A percentile compares a stretch with the other conserved stretches of the same genome.
These are phyloP conservation scores for Verticillium albo-atrum DNA, from an alignment of 2,329 filamentous ascomycete species.

Conservation along the genomic window DNA sequence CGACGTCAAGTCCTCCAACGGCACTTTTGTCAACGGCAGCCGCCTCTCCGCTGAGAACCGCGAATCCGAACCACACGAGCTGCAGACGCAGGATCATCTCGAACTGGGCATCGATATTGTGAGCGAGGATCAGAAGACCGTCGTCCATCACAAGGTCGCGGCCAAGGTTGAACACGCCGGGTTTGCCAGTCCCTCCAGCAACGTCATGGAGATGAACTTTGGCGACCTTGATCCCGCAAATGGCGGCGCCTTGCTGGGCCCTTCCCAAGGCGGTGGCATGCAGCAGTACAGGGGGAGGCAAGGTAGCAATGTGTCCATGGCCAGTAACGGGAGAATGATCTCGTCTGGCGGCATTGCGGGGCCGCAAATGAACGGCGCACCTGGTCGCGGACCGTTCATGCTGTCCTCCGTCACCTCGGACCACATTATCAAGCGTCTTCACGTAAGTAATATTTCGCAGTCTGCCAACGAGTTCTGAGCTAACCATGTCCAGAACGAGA, in stretches of 20 bases:
- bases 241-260: slow-evolving; percentile 65
- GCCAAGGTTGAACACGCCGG: slow-evolving; percentile 96
- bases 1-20: slow-evolving; percentile 97
- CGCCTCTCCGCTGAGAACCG: slow-evolving; percentile 89
- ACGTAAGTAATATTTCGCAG: slow-evolving; percentile 49
- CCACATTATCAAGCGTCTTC: slow-evolving; percentile 84
- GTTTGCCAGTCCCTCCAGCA: slow-evolving; percentile 68
- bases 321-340: slow-evolving; percentile 57
- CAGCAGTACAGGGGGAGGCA: slow-evolving; percentile 68
- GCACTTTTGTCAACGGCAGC: slow-evolving; percentile 93
- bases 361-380: slow-evolving; percentile 51
- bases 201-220: slow-evolving; percentile 84
- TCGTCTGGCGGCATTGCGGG: slow-evolving; percentile 44
- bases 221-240: slow-evolving; percentile 84
- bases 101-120: slow-evolving; percentile 98
- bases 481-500: slow-evolving; percentile 61
- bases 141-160: slow-evolving; percentile 97
- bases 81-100: slow-evolving; percentile 85
- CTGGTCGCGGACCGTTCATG: slow-evolving; percentile 79
- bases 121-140: slow-evolving; percentile 96
- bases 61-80: slow-evolving; percentile 91
- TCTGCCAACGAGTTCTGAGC: background rate
- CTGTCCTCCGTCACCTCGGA: slow-evolving; percentile 88
- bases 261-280: slow-evolving; percentile 47
- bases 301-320: slow-evolving; percentile 61